Conservation (phyloP, 345 rosid genomes). For the Trapa bicornis region DNA sequence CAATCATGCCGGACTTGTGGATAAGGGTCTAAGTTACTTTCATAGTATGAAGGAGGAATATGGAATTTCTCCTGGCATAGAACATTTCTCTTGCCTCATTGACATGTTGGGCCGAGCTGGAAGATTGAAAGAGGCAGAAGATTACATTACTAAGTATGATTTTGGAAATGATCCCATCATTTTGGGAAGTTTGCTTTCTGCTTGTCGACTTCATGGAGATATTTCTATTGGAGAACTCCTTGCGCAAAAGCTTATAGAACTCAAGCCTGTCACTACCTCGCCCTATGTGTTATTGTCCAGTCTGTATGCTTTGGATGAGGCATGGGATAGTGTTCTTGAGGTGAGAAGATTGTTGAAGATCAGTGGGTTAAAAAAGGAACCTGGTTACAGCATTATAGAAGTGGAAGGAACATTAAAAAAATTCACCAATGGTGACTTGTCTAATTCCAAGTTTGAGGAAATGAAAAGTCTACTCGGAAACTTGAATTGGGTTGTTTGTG, state of each 20-base stretch:
- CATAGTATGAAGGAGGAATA: constrained; percentile 33
- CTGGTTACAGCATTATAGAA: constrained; percentile 44
- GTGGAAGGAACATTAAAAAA: constrained; percentile 31
- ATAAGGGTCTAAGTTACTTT: constrained; percentile 34
- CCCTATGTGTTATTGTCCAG: constrained; percentile 50
- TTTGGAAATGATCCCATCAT: constrained; percentile 38
- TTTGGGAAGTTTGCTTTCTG: constrained; percentile 51
- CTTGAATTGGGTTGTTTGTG: constrained; percentile 18
- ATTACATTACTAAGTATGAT: constrained; percentile 19
- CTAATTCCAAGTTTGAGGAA: constrained; percentile 34
- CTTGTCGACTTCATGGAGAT: constrained; percentile 41
- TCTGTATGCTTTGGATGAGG: constrained; percentile 47
- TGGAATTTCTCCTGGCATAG: constrained; percentile 34
- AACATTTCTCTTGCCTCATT: constrained; percentile 51
- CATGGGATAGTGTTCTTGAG: constrained; percentile 46
- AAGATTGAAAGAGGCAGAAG: constrained; percentile 38
- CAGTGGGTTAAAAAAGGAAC: constrained; percentile 48
- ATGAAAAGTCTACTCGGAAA: constrained; percentile 22
- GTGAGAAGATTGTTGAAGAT: constrained; percentile 45
- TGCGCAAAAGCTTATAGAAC: constrained; percentile 33
- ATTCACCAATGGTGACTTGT: constrained; percentile 32
- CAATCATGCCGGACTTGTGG: constrained; percentile 50
- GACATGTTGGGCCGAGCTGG: constrained; percentile 65
- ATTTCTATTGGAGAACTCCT: constrained; percentile 29
- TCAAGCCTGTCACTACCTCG: constrained; percentile 31